Evolutionary conservation across 2,329 filamentous ascomycete genomes (phyloP).

Genomic region (Colletotrichum sp.): DNA sequence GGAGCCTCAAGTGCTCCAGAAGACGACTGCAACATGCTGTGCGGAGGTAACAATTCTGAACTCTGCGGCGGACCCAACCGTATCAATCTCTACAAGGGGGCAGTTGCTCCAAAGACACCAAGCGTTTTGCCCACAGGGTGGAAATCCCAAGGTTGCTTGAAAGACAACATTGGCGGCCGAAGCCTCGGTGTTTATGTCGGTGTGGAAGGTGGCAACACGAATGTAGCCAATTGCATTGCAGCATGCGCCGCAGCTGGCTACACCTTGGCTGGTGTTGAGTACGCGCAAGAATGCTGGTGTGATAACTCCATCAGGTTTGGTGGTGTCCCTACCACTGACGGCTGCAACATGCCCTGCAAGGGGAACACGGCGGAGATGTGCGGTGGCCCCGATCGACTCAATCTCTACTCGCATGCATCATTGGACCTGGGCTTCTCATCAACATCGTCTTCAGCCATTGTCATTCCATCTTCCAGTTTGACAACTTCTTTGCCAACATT

Average conservation of each 20-base stretch:
- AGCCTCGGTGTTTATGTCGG: background rate
- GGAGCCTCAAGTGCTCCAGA: background rate
- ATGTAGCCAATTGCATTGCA: background rate
- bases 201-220: background rate
- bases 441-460: background rate
- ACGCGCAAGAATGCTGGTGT: background rate
- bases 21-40: background rate
- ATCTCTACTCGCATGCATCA: background rate
- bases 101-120: conserved; percentile 1
- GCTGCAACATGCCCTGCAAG: background rate
- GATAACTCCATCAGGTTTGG: background rate
- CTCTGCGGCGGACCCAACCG: conserved; percentile 35
- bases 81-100: conserved; percentile 36
- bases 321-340: background rate
- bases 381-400: background rate
- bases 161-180: background rate
- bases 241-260: background rate
- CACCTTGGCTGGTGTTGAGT: background rate
- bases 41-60: background rate
- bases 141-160: background rate
- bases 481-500: background rate
- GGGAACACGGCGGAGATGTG: background rate
- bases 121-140: background rate
- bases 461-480: background rate
- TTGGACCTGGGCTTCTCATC: background rate